Percentiles rank a stretch among this genome's conserved stretches.
Conservation (phyloP, 306 rosid genomes). For the Quercus glauca region DNA sequence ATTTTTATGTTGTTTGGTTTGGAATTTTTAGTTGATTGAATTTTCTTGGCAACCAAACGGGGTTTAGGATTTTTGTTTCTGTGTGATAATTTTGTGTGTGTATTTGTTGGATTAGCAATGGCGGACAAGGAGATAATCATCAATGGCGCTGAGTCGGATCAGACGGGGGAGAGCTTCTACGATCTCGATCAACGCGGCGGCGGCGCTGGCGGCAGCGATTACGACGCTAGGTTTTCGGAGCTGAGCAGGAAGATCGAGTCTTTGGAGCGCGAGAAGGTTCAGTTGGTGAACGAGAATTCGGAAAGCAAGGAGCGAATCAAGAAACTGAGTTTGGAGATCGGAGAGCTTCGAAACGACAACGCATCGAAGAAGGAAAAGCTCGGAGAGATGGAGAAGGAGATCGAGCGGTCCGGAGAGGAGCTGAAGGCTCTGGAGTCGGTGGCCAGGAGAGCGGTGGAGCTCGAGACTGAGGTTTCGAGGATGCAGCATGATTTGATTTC, state of each 20-base stretch:
- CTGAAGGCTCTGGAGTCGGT: slow-evolving; percentile 41
- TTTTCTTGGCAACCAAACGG: slow-evolving; percentile 1
- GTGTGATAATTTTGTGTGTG: background rate
- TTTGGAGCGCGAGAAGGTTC: slow-evolving; percentile 54
- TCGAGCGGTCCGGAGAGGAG: slow-evolving; percentile 36
- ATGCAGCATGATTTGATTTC: slow-evolving; percentile 64
- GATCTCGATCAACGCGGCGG: slow-evolving; percentile 37
- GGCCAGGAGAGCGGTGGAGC: slow-evolving; percentile 63
- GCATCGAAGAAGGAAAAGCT: slow-evolving; percentile 45
- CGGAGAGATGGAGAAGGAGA: slow-evolving; percentile 46
- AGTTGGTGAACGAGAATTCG: slow-evolving; percentile 41
- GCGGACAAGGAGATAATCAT: slow-evolving; percentile 40
- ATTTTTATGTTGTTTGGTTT: too few species aligned
- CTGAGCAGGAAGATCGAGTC: slow-evolving; percentile 42
- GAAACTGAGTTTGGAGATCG: slow-evolving; percentile 45
- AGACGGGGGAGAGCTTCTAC: slow-evolving; percentile 29
- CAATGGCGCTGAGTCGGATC: slow-evolving; percentile 39
- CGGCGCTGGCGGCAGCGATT: slow-evolving; percentile 1
- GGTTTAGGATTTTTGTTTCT: background rate
- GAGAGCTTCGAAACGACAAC: slow-evolving; percentile 37
- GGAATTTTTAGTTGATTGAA: too few species aligned
- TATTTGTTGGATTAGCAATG: slow-evolving; percentile 44
- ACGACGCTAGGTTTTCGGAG: slow-evolving; percentile 19
- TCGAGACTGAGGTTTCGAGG: slow-evolving; percentile 76
- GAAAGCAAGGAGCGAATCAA: slow-evolving; percentile 45